phyloP scores from a whole-genome alignment of 2,329 filamentous ascomycete genomes.

The Exophiala sp. region DNA sequence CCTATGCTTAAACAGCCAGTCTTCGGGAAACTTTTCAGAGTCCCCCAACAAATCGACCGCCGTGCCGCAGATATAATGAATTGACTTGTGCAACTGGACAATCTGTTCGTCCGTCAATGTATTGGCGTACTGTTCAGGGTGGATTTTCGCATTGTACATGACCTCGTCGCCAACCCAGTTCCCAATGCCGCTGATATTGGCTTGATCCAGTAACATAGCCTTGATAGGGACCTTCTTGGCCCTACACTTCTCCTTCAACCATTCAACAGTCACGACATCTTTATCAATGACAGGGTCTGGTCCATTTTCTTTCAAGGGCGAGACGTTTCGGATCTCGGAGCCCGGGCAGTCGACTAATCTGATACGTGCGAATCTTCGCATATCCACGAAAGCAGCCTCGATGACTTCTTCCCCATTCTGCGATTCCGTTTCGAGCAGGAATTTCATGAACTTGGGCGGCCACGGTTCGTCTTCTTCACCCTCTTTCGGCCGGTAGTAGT shows the following conservation, averaged over 20 bases:
- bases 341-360: conserved; percentile 75
- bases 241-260: conserved; percentile 63
- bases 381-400: conserved; percentile 73
- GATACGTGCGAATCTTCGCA: conserved; percentile 70
- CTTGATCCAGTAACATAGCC: conserved; percentile 79
- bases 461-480: conserved; percentile 55
- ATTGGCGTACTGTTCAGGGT: conserved; percentile 89
- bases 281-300: conserved; percentile 85
- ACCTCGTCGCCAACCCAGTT: conserved; percentile 98
- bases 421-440: conserved; percentile 63
- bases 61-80: conserved; percentile 72
- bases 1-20: conserved; percentile 83
- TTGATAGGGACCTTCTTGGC: conserved; percentile 82
- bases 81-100: conserved; percentile 61
- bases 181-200: conserved; percentile 82
- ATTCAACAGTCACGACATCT: conserved; percentile 68
- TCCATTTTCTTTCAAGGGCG: conserved; percentile 82
- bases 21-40: conserved; percentile 72
- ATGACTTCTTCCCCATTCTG: conserved; percentile 49
- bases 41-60: conserved; percentile 75
- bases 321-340: conserved; percentile 65
- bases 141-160: conserved; percentile 78
- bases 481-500: conserved; percentile 67
- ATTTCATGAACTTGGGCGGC: conserved; percentile 90
- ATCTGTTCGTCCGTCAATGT: conserved; percentile 69